A percentile compares a stretch with the other conserved stretches of the same genome.
These are phyloP conservation scores for Eimeria sp. DNA, from an alignment of 169 alveolate species.

Conservation along the genomic window DNA sequence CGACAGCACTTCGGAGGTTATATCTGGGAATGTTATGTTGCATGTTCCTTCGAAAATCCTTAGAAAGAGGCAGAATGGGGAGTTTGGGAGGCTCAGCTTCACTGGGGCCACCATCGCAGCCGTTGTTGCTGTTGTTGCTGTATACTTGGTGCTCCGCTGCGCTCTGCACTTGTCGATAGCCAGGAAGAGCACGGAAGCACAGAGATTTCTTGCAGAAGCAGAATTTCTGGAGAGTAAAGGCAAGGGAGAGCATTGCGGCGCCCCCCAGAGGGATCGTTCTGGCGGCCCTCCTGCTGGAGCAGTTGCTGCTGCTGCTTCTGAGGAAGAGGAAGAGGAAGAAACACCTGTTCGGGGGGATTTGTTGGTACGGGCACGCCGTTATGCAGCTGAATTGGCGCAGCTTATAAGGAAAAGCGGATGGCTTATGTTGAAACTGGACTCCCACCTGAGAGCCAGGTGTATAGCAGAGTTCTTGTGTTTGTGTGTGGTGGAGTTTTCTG, in stretches of 20 bases:
- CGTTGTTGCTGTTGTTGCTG: background rate
- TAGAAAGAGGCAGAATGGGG: background rate
- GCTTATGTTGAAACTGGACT: background rate
- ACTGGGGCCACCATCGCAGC: background rate
- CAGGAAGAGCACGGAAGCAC: background rate
- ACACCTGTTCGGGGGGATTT: background rate
- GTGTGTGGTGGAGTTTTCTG: slow-evolving; percentile 2
- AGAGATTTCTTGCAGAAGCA: background rate
- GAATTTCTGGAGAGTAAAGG: background rate
- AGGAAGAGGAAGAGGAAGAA: background rate
- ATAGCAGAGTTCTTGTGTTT: background rate
- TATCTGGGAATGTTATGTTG: background rate
- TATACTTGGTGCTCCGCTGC: slow-evolving; percentile 18
- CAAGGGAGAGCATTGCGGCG: background rate
- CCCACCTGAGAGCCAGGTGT: background rate
- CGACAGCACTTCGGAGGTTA: background rate
- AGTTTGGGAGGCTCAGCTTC: background rate
- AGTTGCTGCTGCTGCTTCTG: background rate
- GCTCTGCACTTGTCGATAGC: background rate
- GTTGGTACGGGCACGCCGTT: background rate
- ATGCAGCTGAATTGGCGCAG: background rate
- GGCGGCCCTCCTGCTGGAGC: background rate
- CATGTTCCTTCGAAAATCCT: background rate
- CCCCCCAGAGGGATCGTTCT: background rate
- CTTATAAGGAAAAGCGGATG: background rate